A percentile compares a stretch with the other conserved stretches of the same genome.
phyloP scores from a whole-genome alignment of 208 protist genomes.

The Crithidia expoeki region DNA sequence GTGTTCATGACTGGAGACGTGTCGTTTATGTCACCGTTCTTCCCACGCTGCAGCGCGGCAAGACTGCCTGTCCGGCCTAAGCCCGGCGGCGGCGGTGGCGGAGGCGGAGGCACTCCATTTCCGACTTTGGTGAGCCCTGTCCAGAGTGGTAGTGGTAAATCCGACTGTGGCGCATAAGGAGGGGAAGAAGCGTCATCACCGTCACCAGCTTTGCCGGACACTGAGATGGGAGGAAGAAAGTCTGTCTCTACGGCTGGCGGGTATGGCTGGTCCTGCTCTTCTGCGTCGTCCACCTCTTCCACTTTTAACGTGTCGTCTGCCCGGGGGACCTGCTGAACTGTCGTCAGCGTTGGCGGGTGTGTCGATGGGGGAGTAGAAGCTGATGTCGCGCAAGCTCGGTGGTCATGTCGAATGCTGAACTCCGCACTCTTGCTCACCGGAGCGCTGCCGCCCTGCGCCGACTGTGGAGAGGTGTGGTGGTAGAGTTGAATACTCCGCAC shows the following conservation, averaged over 20 bases:
- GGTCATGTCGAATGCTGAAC: background rate
- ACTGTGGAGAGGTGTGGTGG: background rate
- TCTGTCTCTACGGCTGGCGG: background rate
- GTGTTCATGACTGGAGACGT: constrained; percentile 10
- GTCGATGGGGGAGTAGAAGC: background rate
- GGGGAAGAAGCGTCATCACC: background rate
- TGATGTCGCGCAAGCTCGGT: background rate
- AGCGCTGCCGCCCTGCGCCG: background rate
- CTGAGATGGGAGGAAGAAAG: background rate
- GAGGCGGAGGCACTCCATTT: background rate
- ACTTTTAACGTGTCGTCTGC: background rate
- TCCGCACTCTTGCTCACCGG: constrained; percentile 7
- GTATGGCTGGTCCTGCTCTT: background rate
- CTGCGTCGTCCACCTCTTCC: background rate
- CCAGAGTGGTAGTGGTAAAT: background rate
- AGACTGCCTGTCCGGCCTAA: constrained; percentile 1
- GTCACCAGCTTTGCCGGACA: background rate
- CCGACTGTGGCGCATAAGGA: background rate
- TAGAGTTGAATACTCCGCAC: background rate
- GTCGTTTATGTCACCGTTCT: too few relatives aligned
- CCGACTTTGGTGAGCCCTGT: background rate
- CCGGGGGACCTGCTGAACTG: background rate
- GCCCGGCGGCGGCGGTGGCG: constrained; percentile 16
- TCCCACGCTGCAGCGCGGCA: constrained; percentile 1
- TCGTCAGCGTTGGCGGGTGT: background rate